Evolutionary conservation across 2,329 filamentous ascomycete genomes (phyloP).

Genomic region (Zymoseptoria ardabiliae): DNA sequence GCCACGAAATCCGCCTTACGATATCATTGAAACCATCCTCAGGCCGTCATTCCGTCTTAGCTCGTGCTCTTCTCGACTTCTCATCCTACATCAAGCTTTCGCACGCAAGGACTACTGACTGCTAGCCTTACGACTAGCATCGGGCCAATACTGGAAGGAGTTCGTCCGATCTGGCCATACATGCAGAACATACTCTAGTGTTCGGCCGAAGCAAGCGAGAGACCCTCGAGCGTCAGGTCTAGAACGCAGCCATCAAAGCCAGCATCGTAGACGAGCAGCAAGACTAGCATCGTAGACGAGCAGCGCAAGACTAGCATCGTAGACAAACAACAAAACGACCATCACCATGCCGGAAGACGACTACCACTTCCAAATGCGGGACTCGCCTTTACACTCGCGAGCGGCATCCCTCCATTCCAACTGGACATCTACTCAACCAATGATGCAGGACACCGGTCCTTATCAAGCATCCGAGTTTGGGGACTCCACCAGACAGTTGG

Average conservation of each 20-base stretch:
- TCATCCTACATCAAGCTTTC: not conserved
- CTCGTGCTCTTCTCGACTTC: not conserved
- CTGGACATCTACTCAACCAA: constrained; percentile 7
- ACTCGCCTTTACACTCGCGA: constrained; percentile 16
- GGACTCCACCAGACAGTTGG: constrained; percentile 12
- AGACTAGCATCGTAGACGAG: not conserved
- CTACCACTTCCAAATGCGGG: constrained; percentile 13
- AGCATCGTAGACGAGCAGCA: constrained; percentile 5
- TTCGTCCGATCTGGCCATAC: not conserved
- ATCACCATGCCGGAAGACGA: not conserved
- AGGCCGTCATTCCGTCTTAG: not conserved
- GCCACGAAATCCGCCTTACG: not conserved
- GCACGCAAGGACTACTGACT: not conserved
- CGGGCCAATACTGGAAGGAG: not conserved
- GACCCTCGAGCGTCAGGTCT: not conserved
- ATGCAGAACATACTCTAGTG: not conserved
- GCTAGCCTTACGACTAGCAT: not conserved
- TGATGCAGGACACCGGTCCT: constrained; percentile 10
- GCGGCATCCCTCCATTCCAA: constrained; percentile 11
- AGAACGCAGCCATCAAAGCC: not conserved
- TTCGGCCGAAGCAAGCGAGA: not conserved
- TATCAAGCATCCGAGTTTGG: constrained; percentile 13
- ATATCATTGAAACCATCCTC: not conserved
- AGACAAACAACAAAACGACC: not conserved
- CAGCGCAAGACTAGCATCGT: no score